Evolutionary conservation across 371 early-diverging fungal species (phyloP).

Genomic region (Apophysomyces elegans): DNA sequence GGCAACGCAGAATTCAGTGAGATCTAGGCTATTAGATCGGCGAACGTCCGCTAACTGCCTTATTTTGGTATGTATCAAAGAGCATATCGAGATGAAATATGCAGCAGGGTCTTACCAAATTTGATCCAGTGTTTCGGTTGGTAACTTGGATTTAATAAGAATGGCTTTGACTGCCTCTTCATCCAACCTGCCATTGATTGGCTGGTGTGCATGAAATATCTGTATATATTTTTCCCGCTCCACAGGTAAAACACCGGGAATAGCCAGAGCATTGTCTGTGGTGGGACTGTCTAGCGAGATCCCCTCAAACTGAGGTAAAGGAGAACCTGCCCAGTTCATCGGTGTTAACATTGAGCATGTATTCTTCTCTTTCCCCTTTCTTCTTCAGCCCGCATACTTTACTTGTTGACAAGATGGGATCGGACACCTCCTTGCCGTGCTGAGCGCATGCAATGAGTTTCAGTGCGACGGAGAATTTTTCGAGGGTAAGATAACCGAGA

Average conservation of each 20-base stretch:
- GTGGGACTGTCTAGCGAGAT: slow-evolving; percentile 18
- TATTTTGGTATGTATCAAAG: slow-evolving; percentile 4
- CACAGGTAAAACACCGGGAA: slow-evolving; percentile 27
- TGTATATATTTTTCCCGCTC: slow-evolving; percentile 48
- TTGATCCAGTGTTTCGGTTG: slow-evolving; percentile 44
- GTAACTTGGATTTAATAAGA: slow-evolving; percentile 50
- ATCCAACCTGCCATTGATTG: slow-evolving; percentile 39
- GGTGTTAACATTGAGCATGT: not conserved
- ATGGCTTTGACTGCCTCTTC: slow-evolving; percentile 45
- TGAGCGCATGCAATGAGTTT: slow-evolving; percentile 43
- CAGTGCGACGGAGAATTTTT: slow-evolving; percentile 36
- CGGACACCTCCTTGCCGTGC: slow-evolving; percentile 25
- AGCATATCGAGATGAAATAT: not conserved
- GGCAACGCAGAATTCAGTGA: slow-evolving; percentile 71
- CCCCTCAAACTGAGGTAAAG: slow-evolving; percentile 56
- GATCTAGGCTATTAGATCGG: slow-evolving; percentile 58
- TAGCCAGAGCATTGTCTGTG: not conserved
- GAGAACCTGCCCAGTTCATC: slow-evolving; percentile 22
- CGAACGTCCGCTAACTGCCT: slow-evolving; percentile 68
- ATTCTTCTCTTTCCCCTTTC: slow-evolving; percentile 1
- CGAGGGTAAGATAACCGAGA: slow-evolving; percentile 31
- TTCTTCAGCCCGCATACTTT: slow-evolving; percentile 12
- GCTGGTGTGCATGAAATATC: slow-evolving; percentile 49
- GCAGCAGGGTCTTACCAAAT: slow-evolving; percentile 43
- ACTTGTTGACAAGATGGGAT: slow-evolving; percentile 37